Conservation (phyloP, 768 basidiomycete species). For the Agaricus subrufescens region DNA sequence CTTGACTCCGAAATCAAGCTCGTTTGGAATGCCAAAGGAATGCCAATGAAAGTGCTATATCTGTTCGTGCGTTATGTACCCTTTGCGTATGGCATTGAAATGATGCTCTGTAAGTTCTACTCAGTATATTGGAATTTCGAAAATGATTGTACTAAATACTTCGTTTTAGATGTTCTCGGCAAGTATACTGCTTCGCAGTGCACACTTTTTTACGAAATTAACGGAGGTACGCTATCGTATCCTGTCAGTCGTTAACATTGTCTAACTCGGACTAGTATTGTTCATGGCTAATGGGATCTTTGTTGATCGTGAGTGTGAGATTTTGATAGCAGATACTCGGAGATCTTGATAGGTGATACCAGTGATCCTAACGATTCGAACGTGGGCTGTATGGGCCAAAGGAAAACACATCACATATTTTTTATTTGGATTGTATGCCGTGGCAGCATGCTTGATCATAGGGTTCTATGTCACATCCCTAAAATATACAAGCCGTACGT, state of each 20-base stretch:
- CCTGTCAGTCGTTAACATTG: too few relatives aligned
- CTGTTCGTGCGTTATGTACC: slow-evolving; percentile 8
- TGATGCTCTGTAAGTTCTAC: neutral
- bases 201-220: too few relatives aligned
- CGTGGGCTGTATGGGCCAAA: neutral
- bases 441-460: too few relatives aligned
- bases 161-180: too few relatives aligned
- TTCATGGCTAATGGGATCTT: too few relatives aligned
- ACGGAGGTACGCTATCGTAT: too few relatives aligned
- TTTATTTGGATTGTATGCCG: neutral
- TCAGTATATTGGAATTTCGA: neutral
- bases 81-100: neutral
- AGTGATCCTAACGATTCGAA: slow-evolving; percentile 2
- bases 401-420: neutral
- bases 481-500: neutral
- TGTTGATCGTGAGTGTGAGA: neutral
- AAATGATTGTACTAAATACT: too few relatives aligned
- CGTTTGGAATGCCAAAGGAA: slow-evolving; percentile 8
- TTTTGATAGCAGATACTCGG: neutral
- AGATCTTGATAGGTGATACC: neutral
- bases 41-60: slow-evolving; percentile 3
- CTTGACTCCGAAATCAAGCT: slow-evolving; percentile 1
- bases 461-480: neutral
- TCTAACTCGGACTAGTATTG: too few relatives aligned
- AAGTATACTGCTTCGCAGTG: too few relatives aligned